These are phyloP conservation scores for Cryptosporidium sp. DNA, from an alignment of 169 alveolate genomes.

Conservation along the genomic window DNA sequence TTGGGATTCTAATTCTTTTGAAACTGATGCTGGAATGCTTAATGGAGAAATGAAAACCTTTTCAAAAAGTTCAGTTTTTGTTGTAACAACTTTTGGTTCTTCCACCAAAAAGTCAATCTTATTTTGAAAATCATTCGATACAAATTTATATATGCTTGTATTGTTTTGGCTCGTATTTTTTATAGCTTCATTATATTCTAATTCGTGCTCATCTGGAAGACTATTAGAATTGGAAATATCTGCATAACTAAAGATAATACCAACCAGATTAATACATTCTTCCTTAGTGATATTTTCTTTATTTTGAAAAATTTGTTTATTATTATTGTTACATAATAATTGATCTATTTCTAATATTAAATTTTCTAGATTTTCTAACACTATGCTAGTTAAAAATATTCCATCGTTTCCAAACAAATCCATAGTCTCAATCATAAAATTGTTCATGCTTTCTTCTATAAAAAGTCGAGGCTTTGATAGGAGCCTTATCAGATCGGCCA, in stretches of 20 bases:
- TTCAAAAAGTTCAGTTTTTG: conserved; percentile 8
- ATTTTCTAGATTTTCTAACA: conserved; percentile 34
- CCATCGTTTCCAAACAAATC: conserved; percentile 58
- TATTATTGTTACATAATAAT: neutral
- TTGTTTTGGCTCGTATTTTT: neutral
- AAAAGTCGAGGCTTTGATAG: neutral
- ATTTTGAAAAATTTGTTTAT: neutral
- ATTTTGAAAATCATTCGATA: neutral
- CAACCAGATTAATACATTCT: neutral
- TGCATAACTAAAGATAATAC: neutral
- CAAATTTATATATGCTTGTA: neutral
- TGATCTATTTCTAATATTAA: neutral
- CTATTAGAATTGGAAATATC: neutral
- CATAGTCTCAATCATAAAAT: conserved; percentile 18
- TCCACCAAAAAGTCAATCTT: neutral
- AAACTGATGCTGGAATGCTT: conserved; percentile 34
- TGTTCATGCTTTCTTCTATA: conserved; percentile 16
- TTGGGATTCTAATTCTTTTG: conserved; percentile 14
- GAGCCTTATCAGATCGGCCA: conserved; percentile 19
- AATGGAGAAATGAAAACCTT: conserved; percentile 35
- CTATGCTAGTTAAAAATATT: neutral
- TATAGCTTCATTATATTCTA: neutral
- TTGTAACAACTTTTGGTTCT: conserved; percentile 6
- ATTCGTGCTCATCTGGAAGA: neutral
- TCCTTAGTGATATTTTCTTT: neutral